Evolutionary conservation across 208 protist species (phyloP), one percentile per base, ranked within the genome.

Genomic region (Tritrichomonas foetus): DNA sequence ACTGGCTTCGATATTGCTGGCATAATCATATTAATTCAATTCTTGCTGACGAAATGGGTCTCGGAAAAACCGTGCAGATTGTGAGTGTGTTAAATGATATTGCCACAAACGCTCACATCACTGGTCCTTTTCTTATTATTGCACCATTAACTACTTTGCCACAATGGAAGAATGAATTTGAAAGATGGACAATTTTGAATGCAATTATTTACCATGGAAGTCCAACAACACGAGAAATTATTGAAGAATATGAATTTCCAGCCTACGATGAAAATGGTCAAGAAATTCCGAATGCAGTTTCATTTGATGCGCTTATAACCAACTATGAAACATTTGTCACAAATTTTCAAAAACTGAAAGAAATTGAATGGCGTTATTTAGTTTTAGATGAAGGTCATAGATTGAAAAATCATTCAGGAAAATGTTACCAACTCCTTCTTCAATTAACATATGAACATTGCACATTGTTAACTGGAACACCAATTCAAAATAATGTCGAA

Each of bases 351-450:
- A 16, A 22, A n/a, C 49, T 97, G 14, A 93, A 94, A 0, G 0
- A 49, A 11, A 95, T 97, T 9, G 82, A 94, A 41, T 97, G 96
- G 96, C 80, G 93, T 1, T 95, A 94, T 75, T 94, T 98, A 30
- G 95, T 97, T 27, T 94, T 98, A 22, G 97, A 98, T 95, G 97
- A 98, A 95, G 94, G 93, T 94, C 94, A 95, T 80, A 53, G 94
- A 30, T 57, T 95, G 13, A 95, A 95, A 96, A 96, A 39, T 96
- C 89, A 61, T 55, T 30, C 66, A 30, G 66, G 84, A 14, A 93
- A 94, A 82, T 55, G 93, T 64, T 99, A 98, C 97, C 97, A 98
- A 94, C 96, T 96, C 9, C 95, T 99, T 89, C 97, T 98, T 75
- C 96, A 97, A 92, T 97, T 99, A 55, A 97, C 98, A 72, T 95